Base-by-base conservation (phyloP, 2,329 filamentous ascomycete species). In the Onygena corvina region DNA sequence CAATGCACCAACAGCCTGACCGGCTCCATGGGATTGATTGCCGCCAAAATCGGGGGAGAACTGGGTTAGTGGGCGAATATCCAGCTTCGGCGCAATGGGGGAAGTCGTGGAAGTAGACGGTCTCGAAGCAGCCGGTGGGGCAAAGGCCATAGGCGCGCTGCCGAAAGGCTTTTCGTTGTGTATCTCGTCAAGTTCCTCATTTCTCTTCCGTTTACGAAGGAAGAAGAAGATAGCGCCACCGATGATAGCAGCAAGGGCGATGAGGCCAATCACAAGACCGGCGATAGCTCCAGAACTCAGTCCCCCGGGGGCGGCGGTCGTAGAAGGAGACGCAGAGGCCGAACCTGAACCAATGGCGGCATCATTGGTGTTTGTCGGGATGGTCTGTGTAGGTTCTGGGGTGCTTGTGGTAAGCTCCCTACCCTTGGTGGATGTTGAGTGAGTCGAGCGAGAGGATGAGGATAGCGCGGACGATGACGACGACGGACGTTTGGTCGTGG, bases 261-360 rank as follows among this genome's bases (percentile, higher is more conserved):
- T 67, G 44, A 93, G 79, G 60, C 88, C 89, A 61, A 95, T 81
- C 4, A 83, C 86, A 53, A 95, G 77, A 52, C 92, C 92, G 36
- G 87, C 89, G 66, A 87, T 92, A 25, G 68, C 71, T 47, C 69
- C 70, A 12, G 61, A 60, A 2, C 67, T 65, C 52, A 75, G 59
- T 12, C 69, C 70, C 14, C 53, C 52, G 8, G 52, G 18, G 30
- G 20, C 35, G 18, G 50, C 23, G 50, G 60, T 58, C 8, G 60
- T 56, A 2, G 60, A 56, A 2, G 59, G 47, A 2, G 56, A 57
- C 11, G 60, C 51, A 18, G 59, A 52, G 8, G 57, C 54, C 16
- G 51, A 44, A 18, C 33, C 42, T 12, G 52, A 40, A n/a, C 33
- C 38, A 12, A 49, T 36, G 5, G 56, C 51, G 9, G 49, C 51